Base-by-base conservation (phyloP, 2,329 filamentous ascomycete genomes). In the Aspergillus vadensis region DNA sequence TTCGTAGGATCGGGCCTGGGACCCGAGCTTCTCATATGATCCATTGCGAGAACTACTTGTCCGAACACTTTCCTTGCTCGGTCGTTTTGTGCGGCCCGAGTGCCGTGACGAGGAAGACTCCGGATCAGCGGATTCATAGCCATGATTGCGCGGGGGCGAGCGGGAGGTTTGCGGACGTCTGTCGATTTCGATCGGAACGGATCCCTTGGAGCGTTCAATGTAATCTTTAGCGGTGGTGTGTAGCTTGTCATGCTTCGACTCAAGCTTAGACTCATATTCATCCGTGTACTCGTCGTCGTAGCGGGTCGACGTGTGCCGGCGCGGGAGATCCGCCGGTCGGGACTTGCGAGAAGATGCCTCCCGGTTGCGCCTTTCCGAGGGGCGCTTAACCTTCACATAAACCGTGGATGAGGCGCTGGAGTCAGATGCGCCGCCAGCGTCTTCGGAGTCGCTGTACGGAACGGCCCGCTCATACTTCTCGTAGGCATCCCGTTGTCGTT, bases 401-500 rank as follows among this genome's bases (percentile, higher is more conserved):
- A 67, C 60, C 3, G 32, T 36, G 32, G 57, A 61, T 17, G 65
- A 63, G 21, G 60, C 61, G 43, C 74, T 74, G 3, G 70, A 73
- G 32, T 77, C 76, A 25, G 72, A 76, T 12, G 69, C 71, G 10
- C 61, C 70, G 6, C 68, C 71, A 15, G 61, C 70, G 8, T 72
- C 72, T 32, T 74, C 75, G 7, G 72, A 70, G n/a, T 72, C 73
- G 7, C 71, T 68, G 59, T 70, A 72, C 39, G 39, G 53, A 25
- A 44, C 53, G 3, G 70, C 62, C 25, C 67, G 69, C 27, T 72
- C 73, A 55, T 74, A 71, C 63, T 80, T 81, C 30, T 77, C 76
- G 38, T 70, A 75, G 47, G 67, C 67, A 55, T 80, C 78, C 57
- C 73, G 74, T 57, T 69, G 75, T 55, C 77, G 76, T 65, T 80